Evolutionary conservation across 805 yeast genomes (phyloP).

Genomic region (Isabelozyma gotoi): DNA sequence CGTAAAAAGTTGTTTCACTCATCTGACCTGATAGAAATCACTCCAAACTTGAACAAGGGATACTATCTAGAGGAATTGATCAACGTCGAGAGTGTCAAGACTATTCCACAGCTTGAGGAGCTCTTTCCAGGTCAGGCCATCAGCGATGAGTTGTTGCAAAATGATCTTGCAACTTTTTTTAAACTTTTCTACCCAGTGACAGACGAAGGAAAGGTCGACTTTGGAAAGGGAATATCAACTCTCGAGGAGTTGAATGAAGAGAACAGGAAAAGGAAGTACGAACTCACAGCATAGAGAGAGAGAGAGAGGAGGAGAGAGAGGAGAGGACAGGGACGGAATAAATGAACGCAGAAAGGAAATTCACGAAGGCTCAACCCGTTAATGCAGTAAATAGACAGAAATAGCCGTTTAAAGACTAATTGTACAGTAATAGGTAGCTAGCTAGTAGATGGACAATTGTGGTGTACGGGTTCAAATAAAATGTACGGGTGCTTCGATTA

Average conservation of each 20-base stretch:
- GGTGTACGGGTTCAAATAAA: too few relatives aligned
- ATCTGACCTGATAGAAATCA: constrained; percentile 19
- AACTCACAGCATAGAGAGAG: neutral
- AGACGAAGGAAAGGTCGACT: constrained; percentile 21
- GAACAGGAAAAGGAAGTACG: neutral
- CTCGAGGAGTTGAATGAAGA: constrained; percentile 5
- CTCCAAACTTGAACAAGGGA: constrained; percentile 20
- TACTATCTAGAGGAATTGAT: constrained; percentile 19
- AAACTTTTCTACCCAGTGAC: constrained; percentile 24
- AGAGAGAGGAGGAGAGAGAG: neutral
- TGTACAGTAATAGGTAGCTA: too few relatives aligned
- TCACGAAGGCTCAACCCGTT: too few relatives aligned
- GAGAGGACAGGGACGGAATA: neutral
- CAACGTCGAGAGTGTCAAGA: constrained; percentile 5
- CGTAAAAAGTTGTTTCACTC: constrained; percentile 6
- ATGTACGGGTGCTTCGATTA: neutral
- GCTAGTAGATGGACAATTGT: too few relatives aligned
- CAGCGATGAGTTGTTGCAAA: constrained; percentile 6
- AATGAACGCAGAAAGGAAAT: too few relatives aligned
- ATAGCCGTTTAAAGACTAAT: too few relatives aligned
- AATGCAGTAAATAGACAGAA: too few relatives aligned
- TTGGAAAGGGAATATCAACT: constrained; percentile 15
- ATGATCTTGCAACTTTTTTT: constrained; percentile 20
- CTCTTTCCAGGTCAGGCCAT: constrained; percentile 5
- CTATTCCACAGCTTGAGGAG: constrained; percentile 10